Evolutionary conservation across 257 asterid species (phyloP), one percentile per base, ranked within the genome.

Genomic region (Forsythia suspensa): DNA sequence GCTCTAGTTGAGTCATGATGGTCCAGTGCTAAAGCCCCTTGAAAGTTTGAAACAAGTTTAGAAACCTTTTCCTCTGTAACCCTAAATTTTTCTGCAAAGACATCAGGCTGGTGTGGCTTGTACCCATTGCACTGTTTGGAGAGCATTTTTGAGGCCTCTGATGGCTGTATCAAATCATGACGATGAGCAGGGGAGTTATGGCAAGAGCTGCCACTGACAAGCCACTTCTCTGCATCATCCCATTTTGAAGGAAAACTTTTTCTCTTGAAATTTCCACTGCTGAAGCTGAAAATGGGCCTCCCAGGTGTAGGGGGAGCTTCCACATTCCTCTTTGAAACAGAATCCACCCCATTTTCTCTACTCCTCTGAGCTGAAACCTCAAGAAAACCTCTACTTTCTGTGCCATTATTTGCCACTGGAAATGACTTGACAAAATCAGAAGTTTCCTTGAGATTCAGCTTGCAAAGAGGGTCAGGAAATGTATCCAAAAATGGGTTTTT

Each of bases 221-320:
- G 90, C 99, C 99, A 95, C 80, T 95, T 95, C 68, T 95, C 97
- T n/a, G 99, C 99, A 86, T 95, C 98, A 76, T 95, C 98, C 99
- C 99, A 95, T 77, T 95, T 95, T 3, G 99, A 95, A 80, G 99
- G 97, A 34, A 91, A 86, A 18, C 83, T 76, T 69, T 92, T 95
- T 81, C 93, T 93, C 73, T 92, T 65, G 65, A 89, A 79, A 80
- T 77, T 88, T 12, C 94, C 94, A 79, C 81, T 89, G 81, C 95
- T 95, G 76, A 95, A 95, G 80, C 97, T 91, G 91, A 95, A 93
- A 83, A 95, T 73, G 29, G 99, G 99, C 89, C 99, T 92, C 38
- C 99, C 99, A 41, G 99, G 99, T 12, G 99, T 95, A 0, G 92
- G 83, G 20, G 99, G 98, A 73, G 94, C 98, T 75, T 93, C 99